Conservation (phyloP, 73 alveolate species). For the Urostyla sp. region DNA sequence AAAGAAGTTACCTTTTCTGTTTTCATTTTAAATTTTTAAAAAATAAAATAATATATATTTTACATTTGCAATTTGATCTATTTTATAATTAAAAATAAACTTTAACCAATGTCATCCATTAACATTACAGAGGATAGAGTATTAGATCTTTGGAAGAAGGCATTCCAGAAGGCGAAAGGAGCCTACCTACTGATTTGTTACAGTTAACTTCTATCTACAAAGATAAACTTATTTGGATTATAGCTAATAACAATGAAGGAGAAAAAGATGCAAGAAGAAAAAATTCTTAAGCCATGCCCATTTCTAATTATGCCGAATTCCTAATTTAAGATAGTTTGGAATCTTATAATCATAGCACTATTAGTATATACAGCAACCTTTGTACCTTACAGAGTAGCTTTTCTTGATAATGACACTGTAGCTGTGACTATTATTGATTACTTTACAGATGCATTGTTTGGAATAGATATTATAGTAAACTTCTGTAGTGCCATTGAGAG, state of each 20-base stretch:
- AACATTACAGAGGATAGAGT: slow-evolving; percentile 25
- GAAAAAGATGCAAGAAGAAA: slow-evolving; percentile 20
- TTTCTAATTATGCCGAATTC: slow-evolving; percentile 50
- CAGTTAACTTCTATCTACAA: slow-evolving; percentile 3
- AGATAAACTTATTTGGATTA: slow-evolving; percentile 39
- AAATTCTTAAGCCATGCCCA: slow-evolving; percentile 13
- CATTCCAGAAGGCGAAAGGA: slow-evolving; percentile 58
- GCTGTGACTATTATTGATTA: slow-evolving; percentile 29
- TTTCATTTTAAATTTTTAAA: too few relatives aligned
- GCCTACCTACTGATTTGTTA: slow-evolving; percentile 35
- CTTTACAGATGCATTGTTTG: slow-evolving; percentile 58
- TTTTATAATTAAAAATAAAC: not conserved
- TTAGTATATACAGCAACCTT: slow-evolving; percentile 67
- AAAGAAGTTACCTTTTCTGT: too few relatives aligned
- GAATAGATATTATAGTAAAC: slow-evolving; percentile 66
- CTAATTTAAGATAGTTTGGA: slow-evolving; percentile 59
- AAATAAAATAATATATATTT: too few relatives aligned
- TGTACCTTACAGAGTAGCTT: slow-evolving; percentile 64
- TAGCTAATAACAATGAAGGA: slow-evolving; percentile 10
- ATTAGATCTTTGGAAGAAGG: slow-evolving; percentile 32
- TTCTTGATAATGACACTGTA: slow-evolving; percentile 40
- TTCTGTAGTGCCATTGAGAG: slow-evolving; percentile 56
- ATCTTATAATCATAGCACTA: slow-evolving; percentile 50
- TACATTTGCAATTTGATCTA: not conserved
- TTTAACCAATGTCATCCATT: not conserved